A percentile compares a stretch with the other conserved stretches of the same genome.
phyloP scores from a whole-genome alignment of 108 stramenopile species.

The Skeletonema tropicum region DNA sequence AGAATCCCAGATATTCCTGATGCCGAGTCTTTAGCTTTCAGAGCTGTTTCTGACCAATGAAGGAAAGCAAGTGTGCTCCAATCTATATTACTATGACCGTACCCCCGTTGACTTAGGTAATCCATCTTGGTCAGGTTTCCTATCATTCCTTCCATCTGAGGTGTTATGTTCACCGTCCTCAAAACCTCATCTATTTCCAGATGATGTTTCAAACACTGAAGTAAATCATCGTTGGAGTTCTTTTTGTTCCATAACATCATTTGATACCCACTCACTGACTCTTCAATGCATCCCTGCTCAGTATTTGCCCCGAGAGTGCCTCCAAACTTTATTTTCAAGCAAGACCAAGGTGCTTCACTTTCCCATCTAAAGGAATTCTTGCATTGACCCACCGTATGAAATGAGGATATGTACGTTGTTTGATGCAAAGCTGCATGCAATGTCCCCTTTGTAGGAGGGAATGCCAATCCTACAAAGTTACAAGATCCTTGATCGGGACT shows the following conservation, averaged over 20 bases:
- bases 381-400: background rate
- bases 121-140: background rate
- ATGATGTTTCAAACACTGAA: background rate
- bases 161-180: background rate
- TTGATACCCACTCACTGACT: background rate
- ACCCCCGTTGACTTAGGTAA: background rate
- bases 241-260: slow-evolving; percentile 1
- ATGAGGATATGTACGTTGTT: background rate
- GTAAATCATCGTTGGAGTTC: background rate
- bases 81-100: background rate
- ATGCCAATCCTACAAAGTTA: slow-evolving; percentile 11
- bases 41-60: background rate
- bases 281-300: slow-evolving; percentile 1
- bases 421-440: slow-evolving; percentile 6
- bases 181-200: background rate
- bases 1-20: background rate
- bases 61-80: background rate
- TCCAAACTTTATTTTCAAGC: slow-evolving; percentile 6
- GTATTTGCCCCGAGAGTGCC: slow-evolving; percentile 8
- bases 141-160: background rate
- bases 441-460: slow-evolving; percentile 1
- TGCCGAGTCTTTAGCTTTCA: background rate
- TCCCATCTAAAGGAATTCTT: background rate
- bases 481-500: background rate
- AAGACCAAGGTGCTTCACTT: background rate